Conservation (phyloP, 2,329 filamentous ascomycete genomes). For the Trichoderma sp. region DNA sequence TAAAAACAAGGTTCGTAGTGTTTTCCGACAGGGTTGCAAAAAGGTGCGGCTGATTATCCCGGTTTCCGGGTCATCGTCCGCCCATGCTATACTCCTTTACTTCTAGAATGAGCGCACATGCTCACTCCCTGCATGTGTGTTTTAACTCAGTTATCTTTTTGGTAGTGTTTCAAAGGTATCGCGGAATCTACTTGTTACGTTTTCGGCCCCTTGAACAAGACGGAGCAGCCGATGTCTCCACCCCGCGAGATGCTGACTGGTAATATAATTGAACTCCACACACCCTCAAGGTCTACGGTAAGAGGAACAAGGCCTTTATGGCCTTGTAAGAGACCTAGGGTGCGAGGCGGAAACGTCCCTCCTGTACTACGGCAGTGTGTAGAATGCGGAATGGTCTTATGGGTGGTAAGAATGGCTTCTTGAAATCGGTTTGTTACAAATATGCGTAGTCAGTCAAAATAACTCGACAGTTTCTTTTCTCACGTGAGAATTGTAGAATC, state of each 20-base stretch:
- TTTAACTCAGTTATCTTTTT: not conserved
- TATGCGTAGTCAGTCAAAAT: not conserved
- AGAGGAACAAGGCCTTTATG: not conserved
- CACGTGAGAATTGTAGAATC: not conserved
- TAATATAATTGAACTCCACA: not conserved
- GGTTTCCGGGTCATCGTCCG: not conserved
- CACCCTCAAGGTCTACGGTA: not conserved
- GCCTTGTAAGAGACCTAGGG: not conserved
- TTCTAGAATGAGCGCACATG: not conserved
- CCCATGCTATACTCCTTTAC: not conserved
- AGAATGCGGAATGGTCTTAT: not conserved
- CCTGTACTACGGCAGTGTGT: not conserved
- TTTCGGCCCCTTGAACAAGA: not conserved
- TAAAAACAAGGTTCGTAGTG: not conserved
- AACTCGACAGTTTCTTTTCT: not conserved
- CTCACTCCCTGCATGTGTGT: not conserved
- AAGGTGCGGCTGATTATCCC: not conserved
- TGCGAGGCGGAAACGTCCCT: not conserved
- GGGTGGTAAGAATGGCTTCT: not conserved
- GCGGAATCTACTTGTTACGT: not conserved
- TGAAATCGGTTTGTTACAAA: not conserved
- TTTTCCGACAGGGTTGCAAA: not conserved
- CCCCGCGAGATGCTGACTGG: not conserved
- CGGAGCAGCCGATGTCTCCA: not conserved
- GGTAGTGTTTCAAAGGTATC: not conserved